Percentiles rank a stretch among this genome's conserved stretches.
Evolutionary conservation across 345 rosid genomes (phyloP).

Genomic region (Corchorus capsularis): DNA sequence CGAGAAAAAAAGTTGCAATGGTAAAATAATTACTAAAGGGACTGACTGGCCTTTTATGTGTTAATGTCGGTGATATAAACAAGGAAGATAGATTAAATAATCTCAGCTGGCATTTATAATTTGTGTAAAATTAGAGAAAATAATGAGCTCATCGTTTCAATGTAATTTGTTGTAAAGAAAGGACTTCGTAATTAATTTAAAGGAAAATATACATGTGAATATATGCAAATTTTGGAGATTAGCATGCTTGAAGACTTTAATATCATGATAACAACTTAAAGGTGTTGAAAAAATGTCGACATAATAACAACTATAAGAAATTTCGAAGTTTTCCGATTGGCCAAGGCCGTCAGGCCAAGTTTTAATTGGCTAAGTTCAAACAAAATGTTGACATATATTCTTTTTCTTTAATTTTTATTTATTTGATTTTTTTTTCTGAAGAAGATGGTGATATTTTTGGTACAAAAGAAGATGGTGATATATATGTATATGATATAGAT

Average conservation of each 20-base stretch:
- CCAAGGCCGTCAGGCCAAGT: not conserved
- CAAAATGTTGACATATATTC: not conserved
- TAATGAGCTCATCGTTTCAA: not conserved
- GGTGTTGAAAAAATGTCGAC: conserved; percentile 8
- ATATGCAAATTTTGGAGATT: not conserved
- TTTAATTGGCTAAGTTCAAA: not conserved
- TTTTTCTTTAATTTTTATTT: not conserved
- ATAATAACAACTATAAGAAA: not conserved
- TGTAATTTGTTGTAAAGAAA: not conserved
- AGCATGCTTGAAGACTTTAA: not conserved
- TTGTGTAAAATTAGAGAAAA: not conserved
- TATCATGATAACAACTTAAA: not conserved
- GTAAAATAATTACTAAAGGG: not conserved
- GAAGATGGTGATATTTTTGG: too few relatives aligned
- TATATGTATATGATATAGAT: too few relatives aligned
- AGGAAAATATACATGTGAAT: not conserved
- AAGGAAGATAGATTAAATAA: not conserved
- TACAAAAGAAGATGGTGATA: too few relatives aligned
- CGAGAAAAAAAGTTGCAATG: too few relatives aligned
- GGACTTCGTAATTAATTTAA: too few relatives aligned
- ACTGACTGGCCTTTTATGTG: too few relatives aligned
- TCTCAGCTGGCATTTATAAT: not conserved
- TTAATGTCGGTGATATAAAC: too few relatives aligned
- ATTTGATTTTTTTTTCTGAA: not conserved
- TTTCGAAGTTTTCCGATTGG: not conserved